These are phyloP conservation scores for Paecilomyces variotii DNA, from an alignment of 2,329 filamentous ascomycete genomes.

Conservation along the genomic window DNA sequence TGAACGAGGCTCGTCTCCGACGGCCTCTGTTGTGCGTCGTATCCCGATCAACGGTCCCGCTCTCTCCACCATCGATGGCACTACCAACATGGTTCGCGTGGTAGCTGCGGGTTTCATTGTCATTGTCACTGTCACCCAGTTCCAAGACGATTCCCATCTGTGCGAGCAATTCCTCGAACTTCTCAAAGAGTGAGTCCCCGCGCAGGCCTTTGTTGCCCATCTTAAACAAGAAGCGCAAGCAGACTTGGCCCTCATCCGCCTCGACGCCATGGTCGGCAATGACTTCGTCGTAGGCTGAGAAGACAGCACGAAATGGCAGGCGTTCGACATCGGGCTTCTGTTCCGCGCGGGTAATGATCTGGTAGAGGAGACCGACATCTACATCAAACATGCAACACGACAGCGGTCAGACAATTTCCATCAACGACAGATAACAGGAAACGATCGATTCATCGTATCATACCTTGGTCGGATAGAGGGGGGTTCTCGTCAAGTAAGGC, in stretches of 20 bases:
- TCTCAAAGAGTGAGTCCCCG: conserved; percentile 55
- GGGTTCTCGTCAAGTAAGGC: conserved; percentile 33
- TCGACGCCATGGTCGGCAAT: conserved; percentile 63
- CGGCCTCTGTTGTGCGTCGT: conserved; percentile 22
- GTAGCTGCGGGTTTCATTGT: conserved; percentile 23
- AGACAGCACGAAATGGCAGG: conserved; percentile 68
- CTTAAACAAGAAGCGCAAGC: conserved; percentile 70
- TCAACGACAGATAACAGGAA: neutral
- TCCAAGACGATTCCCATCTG: conserved; percentile 66
- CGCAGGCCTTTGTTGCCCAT: conserved; percentile 56
- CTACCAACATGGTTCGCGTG: conserved; percentile 14
- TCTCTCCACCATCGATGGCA: conserved; percentile 13
- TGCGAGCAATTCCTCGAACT: conserved; percentile 60
- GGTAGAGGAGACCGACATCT: conserved; percentile 74
- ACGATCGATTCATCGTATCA: neutral
- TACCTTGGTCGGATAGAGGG: conserved; percentile 55
- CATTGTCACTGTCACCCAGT: conserved; percentile 40
- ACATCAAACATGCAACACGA: neutral
- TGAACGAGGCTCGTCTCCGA: conserved; percentile 48
- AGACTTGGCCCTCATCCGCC: conserved; percentile 64
- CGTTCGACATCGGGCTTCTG: conserved; percentile 55
- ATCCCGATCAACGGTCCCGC: conserved; percentile 14
- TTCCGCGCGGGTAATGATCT: conserved; percentile 67
- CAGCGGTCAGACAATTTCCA: neutral
- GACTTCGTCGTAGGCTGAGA: conserved; percentile 69